Conservation (phyloP, 2,329 filamentous ascomycete species). For the Curvularia sp. region DNA sequence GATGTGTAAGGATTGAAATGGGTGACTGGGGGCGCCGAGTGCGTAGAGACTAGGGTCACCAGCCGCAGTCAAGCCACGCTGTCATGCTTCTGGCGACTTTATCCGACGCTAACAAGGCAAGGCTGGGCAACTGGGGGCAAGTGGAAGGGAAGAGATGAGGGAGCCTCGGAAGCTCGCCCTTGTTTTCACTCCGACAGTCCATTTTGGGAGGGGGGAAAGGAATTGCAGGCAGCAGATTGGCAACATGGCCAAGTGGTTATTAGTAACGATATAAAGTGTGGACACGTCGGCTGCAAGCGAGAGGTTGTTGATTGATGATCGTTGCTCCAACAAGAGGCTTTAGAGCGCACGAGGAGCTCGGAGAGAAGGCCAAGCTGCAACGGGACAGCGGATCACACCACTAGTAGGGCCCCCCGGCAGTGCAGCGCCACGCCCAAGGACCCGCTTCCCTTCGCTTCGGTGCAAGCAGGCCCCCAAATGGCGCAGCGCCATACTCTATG, state of each 20-base stretch:
- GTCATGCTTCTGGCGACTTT: slow-evolving; percentile 32
- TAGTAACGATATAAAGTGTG: slow-evolving; percentile 14
- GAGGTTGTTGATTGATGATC: slow-evolving; percentile 30
- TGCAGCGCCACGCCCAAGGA: slow-evolving; percentile 22
- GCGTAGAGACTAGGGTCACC: slow-evolving; percentile 34
- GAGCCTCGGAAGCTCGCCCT: slow-evolving; percentile 29
- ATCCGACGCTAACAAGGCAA: slow-evolving; percentile 29
- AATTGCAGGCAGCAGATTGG: slow-evolving; percentile 26
- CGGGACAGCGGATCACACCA: slow-evolving; percentile 33
- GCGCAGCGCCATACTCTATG: slow-evolving; percentile 24
- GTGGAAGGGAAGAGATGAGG: slow-evolving; percentile 19
- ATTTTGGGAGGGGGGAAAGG: slow-evolving; percentile 25
- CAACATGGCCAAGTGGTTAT: slow-evolving; percentile 22
- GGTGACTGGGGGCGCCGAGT: slow-evolving; percentile 19
- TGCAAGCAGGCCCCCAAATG: slow-evolving; percentile 18
- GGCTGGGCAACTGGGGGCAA: slow-evolving; percentile 30
- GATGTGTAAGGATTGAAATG: slow-evolving; percentile 21
- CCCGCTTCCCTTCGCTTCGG: slow-evolving; percentile 32
- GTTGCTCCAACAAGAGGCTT: slow-evolving; percentile 33
- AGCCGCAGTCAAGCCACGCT: slow-evolving; percentile 43
- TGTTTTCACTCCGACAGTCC: slow-evolving; percentile 27
- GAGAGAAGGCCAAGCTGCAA: slow-evolving; percentile 27
- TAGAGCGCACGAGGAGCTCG: slow-evolving; percentile 39
- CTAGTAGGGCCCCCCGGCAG: slow-evolving; percentile 22
- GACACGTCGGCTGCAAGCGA: slow-evolving; percentile 18